phyloP scores from a whole-genome alignment of 129 eudicot species.

The Dittrichia graveolens region DNA sequence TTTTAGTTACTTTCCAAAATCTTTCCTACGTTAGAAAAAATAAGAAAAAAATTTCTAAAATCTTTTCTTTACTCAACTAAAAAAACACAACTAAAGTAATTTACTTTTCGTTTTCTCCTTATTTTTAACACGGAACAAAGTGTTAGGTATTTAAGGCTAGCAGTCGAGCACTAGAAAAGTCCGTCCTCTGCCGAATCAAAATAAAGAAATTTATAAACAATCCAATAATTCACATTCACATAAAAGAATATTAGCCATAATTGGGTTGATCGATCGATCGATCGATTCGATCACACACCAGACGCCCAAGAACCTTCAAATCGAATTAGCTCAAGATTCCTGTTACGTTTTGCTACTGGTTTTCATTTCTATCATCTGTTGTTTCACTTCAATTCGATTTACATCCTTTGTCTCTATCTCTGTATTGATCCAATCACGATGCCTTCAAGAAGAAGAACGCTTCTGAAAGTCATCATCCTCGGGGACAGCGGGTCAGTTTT shows the following conservation, averaged over 20 bases:
- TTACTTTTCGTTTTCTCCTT: no score
- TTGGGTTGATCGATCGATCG: constrained; percentile 24
- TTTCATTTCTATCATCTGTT: not conserved
- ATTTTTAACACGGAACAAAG: no score
- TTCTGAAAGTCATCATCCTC: constrained; percentile 90
- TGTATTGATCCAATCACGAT: constrained; percentile 36
- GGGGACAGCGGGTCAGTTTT: constrained; percentile 91
- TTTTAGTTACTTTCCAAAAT: no score
- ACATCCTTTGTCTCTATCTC: not conserved
- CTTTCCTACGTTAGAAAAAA: no score
- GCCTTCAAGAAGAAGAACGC: constrained; percentile 86
- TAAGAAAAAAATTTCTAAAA: no score
- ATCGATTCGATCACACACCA: constrained; percentile 27
- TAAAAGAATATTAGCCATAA: not conserved
- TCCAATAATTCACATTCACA: constrained; percentile 19
- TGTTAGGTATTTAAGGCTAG: not conserved
- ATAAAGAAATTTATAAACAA: not conserved
- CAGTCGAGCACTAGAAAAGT: constrained; percentile 22
- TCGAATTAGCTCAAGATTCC: constrained; percentile 25
- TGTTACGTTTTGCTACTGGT: constrained; percentile 18
- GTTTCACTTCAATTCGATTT: constrained; percentile 14
- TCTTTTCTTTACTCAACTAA: no score
- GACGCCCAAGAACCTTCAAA: constrained; percentile 28
- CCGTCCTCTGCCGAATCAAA: constrained; percentile 21
- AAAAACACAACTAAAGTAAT: no score